Base-by-base conservation (phyloP, 2,329 filamentous ascomycete genomes). In the Cladosporium sp. region DNA sequence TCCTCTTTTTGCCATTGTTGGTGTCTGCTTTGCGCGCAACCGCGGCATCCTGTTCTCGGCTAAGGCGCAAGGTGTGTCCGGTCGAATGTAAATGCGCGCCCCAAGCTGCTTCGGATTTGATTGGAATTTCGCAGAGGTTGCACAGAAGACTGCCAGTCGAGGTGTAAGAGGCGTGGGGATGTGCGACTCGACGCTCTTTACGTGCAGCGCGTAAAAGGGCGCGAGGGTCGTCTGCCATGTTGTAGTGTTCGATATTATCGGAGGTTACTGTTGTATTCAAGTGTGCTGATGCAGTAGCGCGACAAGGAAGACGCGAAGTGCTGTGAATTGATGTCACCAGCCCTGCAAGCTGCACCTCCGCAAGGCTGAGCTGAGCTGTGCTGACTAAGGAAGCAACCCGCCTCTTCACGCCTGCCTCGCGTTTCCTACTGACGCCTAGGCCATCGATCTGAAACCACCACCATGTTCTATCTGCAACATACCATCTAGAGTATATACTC, bases 181-280 rank as follows among this genome's bases (percentile, higher is more conserved):
- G 89, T 61, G 88, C 84, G 72, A 93, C 88, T 69, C 90, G 87
- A 65, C 92, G 88, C 68, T 89, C 86, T 65, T 88, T 87, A 70
- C 91, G 88, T 78, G 94, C 90, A 73, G 89, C 89, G 71, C 91
- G 90, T 66, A 96, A 85, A 58, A 96, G 86, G 40, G 91, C 86
- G 72, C 92, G 89, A 29, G 92, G 89, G 78, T 96, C 91, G 49
- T 65, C 63, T 18, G 61, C 61, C 61, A 63, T 63, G 26, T 29
- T 35, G 23, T 33, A n/a, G 8, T 31, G 5, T 46, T 4, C 11
- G 40, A 21, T 46, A 1, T 46, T 4, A n/a, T 21, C 21, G 40
- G 40, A 44, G 5, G 21, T 2, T 21, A 3, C 21, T 2, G 40
- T 46, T 46, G 40, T 46, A 7, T 46, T 5, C n/a, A 23, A 21